Evolutionary conservation across 2,329 filamentous ascomycete genomes (phyloP), one percentile per base, ranked within the genome.

Genomic region (Clonostachys chloroleuca): DNA sequence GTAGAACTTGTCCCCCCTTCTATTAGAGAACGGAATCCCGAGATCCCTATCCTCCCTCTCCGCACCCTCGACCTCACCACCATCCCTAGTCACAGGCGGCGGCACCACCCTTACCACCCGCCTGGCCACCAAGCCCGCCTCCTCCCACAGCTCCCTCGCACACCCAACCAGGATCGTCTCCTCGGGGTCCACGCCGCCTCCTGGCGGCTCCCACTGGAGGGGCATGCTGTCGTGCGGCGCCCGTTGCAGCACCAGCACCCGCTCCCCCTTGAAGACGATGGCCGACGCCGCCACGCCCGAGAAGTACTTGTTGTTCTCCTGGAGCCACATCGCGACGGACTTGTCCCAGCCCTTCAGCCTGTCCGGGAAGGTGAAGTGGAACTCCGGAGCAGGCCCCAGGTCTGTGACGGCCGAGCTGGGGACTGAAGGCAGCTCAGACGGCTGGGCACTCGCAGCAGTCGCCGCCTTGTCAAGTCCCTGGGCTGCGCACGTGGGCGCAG

Each of bases 61-160:
- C 24, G 2, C 24, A 3, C 24, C 6, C 24, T 55, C 54, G 0
- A 45, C 52, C 14, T 43, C 46, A 3, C 43, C 17, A 5, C 60
- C 59, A 30, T 30, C 24, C 9, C 8, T 7, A 3, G 6, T 24
- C 42, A 63, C 60, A 14, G 58, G 58, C 8, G 24, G 36, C 36
- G 14, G 14, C 6, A 70, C 53, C 13, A 60, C 51, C 33, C 58
- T 51, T 37, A 49, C 45, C 41, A 72, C 52, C 34, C 55, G 55
- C 12, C 43, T 52, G 5, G 62, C 63, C 33, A 52, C 45, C 5
- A 77, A 57, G 0, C 73, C 71, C 9, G 70, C 55, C 56, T 78
- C 74, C 57, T 78, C 75, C 57, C 58, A 64, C 3, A 78, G 60
- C 59, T 79, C 75, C 14, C 75, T 65, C 14, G 65, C 69, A n/a